Conservation (phyloP, 1,284 basidiomycete genomes). For the Veloboletus limbatus region DNA sequence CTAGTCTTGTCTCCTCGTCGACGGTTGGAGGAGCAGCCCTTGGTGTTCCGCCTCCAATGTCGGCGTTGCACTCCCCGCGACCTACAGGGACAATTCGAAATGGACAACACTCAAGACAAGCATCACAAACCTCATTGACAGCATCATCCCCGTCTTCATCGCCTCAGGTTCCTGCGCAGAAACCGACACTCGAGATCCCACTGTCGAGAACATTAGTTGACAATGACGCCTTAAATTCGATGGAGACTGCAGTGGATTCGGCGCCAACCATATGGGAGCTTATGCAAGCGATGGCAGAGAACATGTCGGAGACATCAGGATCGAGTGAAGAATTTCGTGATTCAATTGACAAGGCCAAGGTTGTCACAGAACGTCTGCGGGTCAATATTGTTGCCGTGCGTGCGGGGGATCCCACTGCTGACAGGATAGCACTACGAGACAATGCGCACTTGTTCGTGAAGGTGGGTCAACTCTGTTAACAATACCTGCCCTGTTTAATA, state of each 20-base stretch:
- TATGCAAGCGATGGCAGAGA: conserved; percentile 56
- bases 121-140: conserved; percentile 54
- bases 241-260: conserved; percentile 63
- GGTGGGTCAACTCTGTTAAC: conserved; percentile 41
- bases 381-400: conserved; percentile 53
- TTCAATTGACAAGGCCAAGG: conserved; percentile 52
- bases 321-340: conserved; percentile 44
- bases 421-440: conserved; percentile 60
- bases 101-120: conserved; percentile 51
- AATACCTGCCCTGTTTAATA: too few relatives aligned
- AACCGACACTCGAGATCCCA: conserved; percentile 43
- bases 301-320: conserved; percentile 39
- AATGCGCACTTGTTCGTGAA: conserved; percentile 73
- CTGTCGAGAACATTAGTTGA: conserved; percentile 60
- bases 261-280: conserved; percentile 73
- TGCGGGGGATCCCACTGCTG: conserved; percentile 44
- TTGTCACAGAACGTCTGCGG: conserved; percentile 54
- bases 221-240: conserved; percentile 65
- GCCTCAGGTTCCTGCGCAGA: conserved; percentile 35
- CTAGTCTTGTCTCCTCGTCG: conserved; percentile 16
- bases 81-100: conserved; percentile 15
- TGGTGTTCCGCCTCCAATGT: conserved; percentile 12
- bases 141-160: conserved; percentile 44
- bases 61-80: conserved; percentile 16
- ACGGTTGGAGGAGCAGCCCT: conserved; percentile 7